These are phyloP conservation scores for Botrytis galanthina DNA, from an alignment of 2,329 filamentous ascomycete species.

Conservation along the genomic window DNA sequence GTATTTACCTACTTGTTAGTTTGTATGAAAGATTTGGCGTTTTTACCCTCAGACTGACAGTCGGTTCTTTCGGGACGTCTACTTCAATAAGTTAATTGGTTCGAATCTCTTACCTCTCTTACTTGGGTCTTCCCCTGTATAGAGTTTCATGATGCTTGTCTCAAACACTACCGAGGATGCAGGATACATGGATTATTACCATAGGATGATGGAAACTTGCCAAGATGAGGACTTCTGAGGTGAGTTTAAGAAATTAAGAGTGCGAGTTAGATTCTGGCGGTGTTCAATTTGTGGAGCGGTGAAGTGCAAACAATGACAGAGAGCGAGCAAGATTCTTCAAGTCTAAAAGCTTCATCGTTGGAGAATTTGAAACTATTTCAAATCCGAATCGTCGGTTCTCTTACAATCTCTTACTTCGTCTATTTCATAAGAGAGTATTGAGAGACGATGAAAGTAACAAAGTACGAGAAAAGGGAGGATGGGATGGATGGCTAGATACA, in stretches of 20 bases:
- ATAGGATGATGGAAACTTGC: background rate
- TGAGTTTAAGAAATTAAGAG: conserved; percentile 2
- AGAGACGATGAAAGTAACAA: conserved; percentile 9
- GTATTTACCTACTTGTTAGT: background rate
- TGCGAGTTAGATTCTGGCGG: background rate
- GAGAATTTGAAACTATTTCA: conserved; percentile 8
- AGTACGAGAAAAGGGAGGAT: background rate
- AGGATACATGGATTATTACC: background rate
- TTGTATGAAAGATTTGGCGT: background rate
- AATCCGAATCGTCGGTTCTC: background rate
- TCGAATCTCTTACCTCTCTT: conserved; percentile 3
- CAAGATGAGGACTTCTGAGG: conserved; percentile 6
- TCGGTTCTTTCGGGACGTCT: conserved; percentile 10
- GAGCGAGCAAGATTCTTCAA: background rate
- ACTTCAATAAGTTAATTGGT: conserved; percentile 9
- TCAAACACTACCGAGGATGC: conserved; percentile 17
- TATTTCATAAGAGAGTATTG: conserved; percentile 5
- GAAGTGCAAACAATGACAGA: background rate
- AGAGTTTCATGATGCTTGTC: conserved; percentile 18
- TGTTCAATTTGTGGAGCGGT: background rate
- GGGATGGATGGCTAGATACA: background rate
- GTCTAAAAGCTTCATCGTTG: background rate
- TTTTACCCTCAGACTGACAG: background rate
- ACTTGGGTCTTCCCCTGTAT: conserved; percentile 10
- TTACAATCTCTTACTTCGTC: conserved; percentile 1